Evolutionary conservation across 2,329 filamentous ascomycete genomes (phyloP).

Genomic region (Nemania diffusa): DNA sequence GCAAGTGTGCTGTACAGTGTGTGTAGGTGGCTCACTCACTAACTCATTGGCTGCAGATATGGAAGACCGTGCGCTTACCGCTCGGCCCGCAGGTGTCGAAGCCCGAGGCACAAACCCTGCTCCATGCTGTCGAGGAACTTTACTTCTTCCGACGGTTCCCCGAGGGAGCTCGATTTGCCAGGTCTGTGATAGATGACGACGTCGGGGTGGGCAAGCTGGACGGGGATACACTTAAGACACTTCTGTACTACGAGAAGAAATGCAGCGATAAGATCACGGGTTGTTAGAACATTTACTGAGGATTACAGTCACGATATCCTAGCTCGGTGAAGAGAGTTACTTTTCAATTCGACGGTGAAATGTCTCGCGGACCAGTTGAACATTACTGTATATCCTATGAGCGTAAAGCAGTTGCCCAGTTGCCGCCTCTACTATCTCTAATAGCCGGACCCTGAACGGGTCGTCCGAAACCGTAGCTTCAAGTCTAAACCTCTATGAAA

Average conservation of each 20-base stretch:
- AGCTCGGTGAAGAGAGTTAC: background rate
- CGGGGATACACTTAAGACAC: conserved; percentile 53
- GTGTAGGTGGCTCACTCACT: conserved; percentile 12
- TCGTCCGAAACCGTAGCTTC: background rate
- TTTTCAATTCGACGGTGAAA: background rate
- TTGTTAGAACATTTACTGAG: background rate
- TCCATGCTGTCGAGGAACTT: conserved; percentile 68
- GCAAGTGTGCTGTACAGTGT: background rate
- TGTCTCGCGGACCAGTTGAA: conserved; percentile 14
- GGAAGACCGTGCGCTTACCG: conserved; percentile 56
- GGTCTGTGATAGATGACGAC: conserved; percentile 47
- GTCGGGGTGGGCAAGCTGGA: conserved; percentile 52
- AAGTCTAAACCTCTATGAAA: conserved; percentile 35
- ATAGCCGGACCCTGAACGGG: background rate
- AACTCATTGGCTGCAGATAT: conserved; percentile 53
- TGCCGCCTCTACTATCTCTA: conserved; percentile 32
- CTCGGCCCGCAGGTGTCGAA: conserved; percentile 54
- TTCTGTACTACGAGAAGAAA: conserved; percentile 57
- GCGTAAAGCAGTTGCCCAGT: conserved; percentile 12
- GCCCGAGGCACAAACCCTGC: conserved; percentile 59
- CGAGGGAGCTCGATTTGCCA: conserved; percentile 57
- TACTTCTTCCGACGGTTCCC: conserved; percentile 63
- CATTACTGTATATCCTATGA: conserved; percentile 28
- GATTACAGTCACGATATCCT: background rate
- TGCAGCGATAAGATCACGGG: conserved; percentile 50